A percentile compares a stretch with the other conserved stretches of the same genome.
These are phyloP conservation scores for Ustulina deusta DNA, from an alignment of 2,329 filamentous ascomycete species.

Conservation along the genomic window DNA sequence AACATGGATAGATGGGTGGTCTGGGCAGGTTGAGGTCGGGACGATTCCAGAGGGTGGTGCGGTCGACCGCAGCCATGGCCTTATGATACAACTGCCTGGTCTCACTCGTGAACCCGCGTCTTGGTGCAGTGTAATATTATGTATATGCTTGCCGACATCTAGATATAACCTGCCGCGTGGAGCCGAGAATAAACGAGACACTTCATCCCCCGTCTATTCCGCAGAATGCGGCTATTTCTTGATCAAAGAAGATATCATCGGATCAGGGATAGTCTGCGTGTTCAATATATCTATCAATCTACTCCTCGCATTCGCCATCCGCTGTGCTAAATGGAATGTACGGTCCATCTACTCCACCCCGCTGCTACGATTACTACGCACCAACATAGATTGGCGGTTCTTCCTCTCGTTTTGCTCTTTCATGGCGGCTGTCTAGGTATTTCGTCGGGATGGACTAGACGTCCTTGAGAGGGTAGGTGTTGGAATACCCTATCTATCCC, in stretches of 20 bases:
- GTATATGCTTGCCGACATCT: slow-evolving; percentile 24
- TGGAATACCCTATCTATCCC: neutral
- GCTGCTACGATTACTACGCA: neutral
- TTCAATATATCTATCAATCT: neutral
- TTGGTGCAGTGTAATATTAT: slow-evolving; percentile 34
- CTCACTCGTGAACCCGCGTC: slow-evolving; percentile 4
- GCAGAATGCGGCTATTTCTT: neutral
- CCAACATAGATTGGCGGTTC: neutral
- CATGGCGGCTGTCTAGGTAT: neutral
- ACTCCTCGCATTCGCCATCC: too few species aligned
- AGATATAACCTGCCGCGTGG: neutral
- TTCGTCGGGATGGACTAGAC: too few species aligned
- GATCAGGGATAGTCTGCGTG: neutral
- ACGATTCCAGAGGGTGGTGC: neutral
- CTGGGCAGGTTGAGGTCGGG: neutral
- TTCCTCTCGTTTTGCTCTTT: neutral
- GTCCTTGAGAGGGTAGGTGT: neutral
- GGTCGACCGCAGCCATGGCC: neutral
- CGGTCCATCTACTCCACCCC: neutral
- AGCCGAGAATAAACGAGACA: slow-evolving; percentile 5
- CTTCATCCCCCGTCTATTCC: slow-evolving; percentile 1
- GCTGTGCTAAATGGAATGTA: neutral
- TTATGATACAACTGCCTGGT: slow-evolving; percentile 3
- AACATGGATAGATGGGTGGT: neutral
- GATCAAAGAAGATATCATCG: neutral